These are phyloP conservation scores for Coleophoma crateriformis DNA, from an alignment of 2,329 filamentous ascomycete genomes.

Conservation along the genomic window DNA sequence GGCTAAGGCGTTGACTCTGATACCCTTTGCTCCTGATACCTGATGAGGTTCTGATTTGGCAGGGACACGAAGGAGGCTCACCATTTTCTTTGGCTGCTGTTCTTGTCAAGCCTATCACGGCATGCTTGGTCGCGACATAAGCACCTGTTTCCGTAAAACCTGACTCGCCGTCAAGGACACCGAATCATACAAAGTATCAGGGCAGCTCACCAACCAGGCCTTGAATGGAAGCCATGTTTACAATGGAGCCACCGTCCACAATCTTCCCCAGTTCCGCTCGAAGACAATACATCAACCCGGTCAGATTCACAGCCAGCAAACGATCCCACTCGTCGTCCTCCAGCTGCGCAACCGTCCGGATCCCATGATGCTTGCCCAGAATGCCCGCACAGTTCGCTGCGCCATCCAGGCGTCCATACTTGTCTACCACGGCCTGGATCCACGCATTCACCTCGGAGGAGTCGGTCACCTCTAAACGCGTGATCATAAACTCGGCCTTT, in stretches of 20 bases:
- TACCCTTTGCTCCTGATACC: slow-evolving; percentile 8
- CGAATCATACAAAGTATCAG: no score
- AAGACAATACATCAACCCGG: slow-evolving; percentile 31
- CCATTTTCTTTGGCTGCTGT: slow-evolving; percentile 33
- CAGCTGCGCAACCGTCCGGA: slow-evolving; percentile 20
- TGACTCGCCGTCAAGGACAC: slow-evolving; percentile 13
- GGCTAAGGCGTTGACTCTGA: slow-evolving; percentile 17
- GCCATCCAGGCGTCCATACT: slow-evolving; percentile 32
- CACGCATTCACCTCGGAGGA: slow-evolving; percentile 27
- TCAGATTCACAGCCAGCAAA: slow-evolving; percentile 31
- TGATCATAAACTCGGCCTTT: slow-evolving; percentile 15
- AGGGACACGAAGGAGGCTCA: slow-evolving; percentile 2
- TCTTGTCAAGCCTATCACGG: slow-evolving; percentile 32
- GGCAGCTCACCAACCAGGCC: slow-evolving; percentile 35
- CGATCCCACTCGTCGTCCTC: slow-evolving; percentile 33
- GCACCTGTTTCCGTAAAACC: slow-evolving; percentile 24
- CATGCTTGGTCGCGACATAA: slow-evolving; percentile 33
- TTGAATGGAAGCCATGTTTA: slow-evolving; percentile 40
- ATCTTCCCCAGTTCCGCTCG: slow-evolving; percentile 34
- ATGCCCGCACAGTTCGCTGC: slow-evolving; percentile 47
- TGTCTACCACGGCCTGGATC: slow-evolving; percentile 28
- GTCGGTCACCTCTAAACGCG: slow-evolving; percentile 28
- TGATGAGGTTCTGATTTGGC: not conserved
- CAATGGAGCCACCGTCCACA: slow-evolving; percentile 27
- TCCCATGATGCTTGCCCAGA: slow-evolving; percentile 26